phyloP scores from a whole-genome alignment of 768 basidiomycete genomes.

The Russula griseocarnosa region DNA sequence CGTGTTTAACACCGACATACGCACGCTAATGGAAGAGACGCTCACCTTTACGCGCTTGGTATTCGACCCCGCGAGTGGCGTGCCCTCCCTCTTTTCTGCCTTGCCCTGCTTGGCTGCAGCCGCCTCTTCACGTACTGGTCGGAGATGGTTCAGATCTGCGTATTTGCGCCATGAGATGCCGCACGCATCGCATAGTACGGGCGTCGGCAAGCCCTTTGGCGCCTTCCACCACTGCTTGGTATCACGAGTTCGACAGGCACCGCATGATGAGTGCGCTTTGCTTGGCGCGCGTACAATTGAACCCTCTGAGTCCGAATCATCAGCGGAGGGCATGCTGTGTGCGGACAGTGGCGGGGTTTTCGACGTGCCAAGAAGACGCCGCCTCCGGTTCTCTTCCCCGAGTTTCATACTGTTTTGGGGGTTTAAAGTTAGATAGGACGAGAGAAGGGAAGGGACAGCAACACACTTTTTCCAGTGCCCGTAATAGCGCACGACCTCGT shows the following conservation, averaged over 20 bases:
- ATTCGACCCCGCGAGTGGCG: conserved; percentile 46
- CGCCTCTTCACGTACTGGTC: conserved; percentile 66
- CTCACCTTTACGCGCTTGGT: conserved; percentile 64
- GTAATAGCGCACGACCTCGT: conserved; percentile 80
- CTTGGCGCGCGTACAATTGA: conserved; percentile 61
- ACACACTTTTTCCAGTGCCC: conserved; percentile 81
- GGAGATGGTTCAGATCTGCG: conserved; percentile 71
- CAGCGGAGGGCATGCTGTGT: not conserved
- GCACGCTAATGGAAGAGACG: conserved; percentile 4
- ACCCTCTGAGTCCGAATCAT: conserved; percentile 63
- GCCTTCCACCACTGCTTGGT: conserved; percentile 88
- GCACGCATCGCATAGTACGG: conserved; percentile 79
- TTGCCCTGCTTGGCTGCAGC: conserved; percentile 38
- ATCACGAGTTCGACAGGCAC: conserved; percentile 79
- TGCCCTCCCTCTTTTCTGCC: conserved; percentile 58
- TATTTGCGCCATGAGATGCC: conserved; percentile 92
- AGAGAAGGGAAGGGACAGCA: not conserved
- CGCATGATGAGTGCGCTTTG: conserved; percentile 60
- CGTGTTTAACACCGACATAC: not conserved
- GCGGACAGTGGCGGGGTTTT: conserved; percentile 4
- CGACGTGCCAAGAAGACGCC: conserved; percentile 16
- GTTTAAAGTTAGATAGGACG: not conserved
- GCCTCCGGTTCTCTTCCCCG: conserved; percentile 55
- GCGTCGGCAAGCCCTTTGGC: conserved; percentile 75
- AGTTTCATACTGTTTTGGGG: conserved; percentile 50